Evolutionary conservation across 305 asterid genomes (phyloP), one percentile per base, ranked within the genome.

Genomic region (Fraxinus greggii): DNA sequence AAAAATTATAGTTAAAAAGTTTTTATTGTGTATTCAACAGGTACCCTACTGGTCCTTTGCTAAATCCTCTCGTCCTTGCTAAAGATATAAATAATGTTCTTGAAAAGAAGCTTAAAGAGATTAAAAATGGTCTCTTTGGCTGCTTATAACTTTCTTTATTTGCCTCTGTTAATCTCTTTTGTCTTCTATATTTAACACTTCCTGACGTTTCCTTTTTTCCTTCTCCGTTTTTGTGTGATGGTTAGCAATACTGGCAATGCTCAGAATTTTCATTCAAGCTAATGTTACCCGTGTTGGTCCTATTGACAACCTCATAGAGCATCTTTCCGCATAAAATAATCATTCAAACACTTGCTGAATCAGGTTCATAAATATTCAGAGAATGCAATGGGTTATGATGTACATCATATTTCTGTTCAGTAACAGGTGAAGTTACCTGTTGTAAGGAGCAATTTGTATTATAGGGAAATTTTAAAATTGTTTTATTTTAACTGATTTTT

Each of bases 101-200:
- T 81, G 92, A 90, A 54, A 91, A 89, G 98, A 95, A 93, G 90
- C 94, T 93, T 80, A 93, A 93, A 88, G 97, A 95, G 92, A 95
- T 93, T 9, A 95, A 93, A 86, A 95, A 95, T 83, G 98, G 95
- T 93, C 61, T 26, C 65, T 81, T 82, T 61, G 35, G 61, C 75
- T 48, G 61, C 17, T 59, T 15, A 51, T 80, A 42, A 51, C 35
- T n/a, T 35, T 19, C 1, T n/a, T 9, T 6, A 26, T 38, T 12
- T 70, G 26, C 0, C 29, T n/a, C n/a, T n/a, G n/a, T n/a, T n/a
- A n/a, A n/a, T n/a, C n/a, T n/a, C n/a, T n/a, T n/a, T n/a, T n/a
- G 40, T 26, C 24, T 28, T 75, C 12, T 56, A 26, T 5, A 32
- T 21, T 48, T 15, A n/a, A 26, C 36, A 75, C 80, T 45, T n/a